Conservation (phyloP, 306 rosid genomes). For the Rosa chinensis region DNA sequence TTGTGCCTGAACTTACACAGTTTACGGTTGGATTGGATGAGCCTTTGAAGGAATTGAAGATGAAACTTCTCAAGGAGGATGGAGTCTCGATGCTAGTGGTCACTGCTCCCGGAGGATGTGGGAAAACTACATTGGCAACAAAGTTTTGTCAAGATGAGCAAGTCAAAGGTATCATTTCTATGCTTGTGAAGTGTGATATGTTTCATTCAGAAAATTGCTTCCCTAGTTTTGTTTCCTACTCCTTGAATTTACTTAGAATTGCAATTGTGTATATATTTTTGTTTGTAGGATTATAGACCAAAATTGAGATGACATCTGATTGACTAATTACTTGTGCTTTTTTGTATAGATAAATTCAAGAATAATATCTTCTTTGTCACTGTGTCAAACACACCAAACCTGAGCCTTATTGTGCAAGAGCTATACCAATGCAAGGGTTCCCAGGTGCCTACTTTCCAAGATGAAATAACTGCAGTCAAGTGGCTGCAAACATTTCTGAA, state of each 20-base stretch:
- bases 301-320: too few relatives aligned
- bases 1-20: conserved; percentile 36
- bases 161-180: not conserved
- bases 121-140: conserved; percentile 6
- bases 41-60: conserved; percentile 49
- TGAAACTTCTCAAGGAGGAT: conserved; percentile 27
- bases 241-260: not conserved
- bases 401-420: conserved; percentile 31
- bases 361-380: conserved; percentile 49
- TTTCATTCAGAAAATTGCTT: not conserved
- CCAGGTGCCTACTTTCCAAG: conserved; percentile 32
- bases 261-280: not conserved
- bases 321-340: not conserved
- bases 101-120: conserved; percentile 13
- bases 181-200: not conserved
- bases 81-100: conserved; percentile 35
- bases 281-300: not conserved
- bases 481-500: conserved; percentile 41
- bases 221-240: not conserved
- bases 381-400: conserved; percentile 39
- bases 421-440: conserved; percentile 30
- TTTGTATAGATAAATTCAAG: conserved; percentile 44
- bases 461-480: conserved; percentile 28
- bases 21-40: conserved; percentile 53
- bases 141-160: conserved; percentile 5